These are phyloP conservation scores for Diutina pseudorugosa DNA, from an alignment of 1,139 yeast species.

Conservation along the genomic window DNA sequence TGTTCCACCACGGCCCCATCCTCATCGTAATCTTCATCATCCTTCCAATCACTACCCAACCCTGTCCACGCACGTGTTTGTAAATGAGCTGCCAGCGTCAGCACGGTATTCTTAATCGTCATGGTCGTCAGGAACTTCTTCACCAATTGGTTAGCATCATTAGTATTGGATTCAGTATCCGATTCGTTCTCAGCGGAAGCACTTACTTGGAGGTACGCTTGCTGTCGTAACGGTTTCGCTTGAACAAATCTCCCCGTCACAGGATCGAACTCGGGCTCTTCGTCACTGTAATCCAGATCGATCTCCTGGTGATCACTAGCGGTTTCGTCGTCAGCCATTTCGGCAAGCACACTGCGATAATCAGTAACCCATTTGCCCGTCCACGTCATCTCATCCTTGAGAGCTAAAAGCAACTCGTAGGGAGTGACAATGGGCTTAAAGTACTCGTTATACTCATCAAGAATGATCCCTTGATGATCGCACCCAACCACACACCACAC, in stretches of 20 bases:
- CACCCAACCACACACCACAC: slow-evolving; percentile 94
- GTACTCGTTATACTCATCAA: slow-evolving; percentile 68
- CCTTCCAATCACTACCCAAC: slow-evolving; percentile 66
- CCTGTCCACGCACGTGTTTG: slow-evolving; percentile 82
- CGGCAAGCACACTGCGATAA: slow-evolving; percentile 40
- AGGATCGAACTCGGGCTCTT: slow-evolving; percentile 78
- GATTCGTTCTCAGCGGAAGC: slow-evolving; percentile 18
- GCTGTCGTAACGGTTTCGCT: slow-evolving; percentile 62
- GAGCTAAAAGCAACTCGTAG: slow-evolving; percentile 73
- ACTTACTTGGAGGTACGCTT: slow-evolving; percentile 48
- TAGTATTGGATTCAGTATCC: slow-evolving; percentile 9
- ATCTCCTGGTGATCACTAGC: slow-evolving; percentile 10
- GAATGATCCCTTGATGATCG: slow-evolving; percentile 82
- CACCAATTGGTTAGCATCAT: slow-evolving; percentile 24
- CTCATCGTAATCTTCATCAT: slow-evolving; percentile 19
- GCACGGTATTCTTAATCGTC: slow-evolving; percentile 63
- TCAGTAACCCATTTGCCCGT: slow-evolving; percentile 89
- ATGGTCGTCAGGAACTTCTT: slow-evolving; percentile 49
- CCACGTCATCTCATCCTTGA: slow-evolving; percentile 69
- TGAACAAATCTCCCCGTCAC: slow-evolving; percentile 71
- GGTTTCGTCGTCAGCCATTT: slow-evolving; percentile 14
- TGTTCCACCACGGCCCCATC: slow-evolving; percentile 68
- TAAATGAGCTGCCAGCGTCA: slow-evolving; percentile 75
- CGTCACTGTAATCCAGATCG: slow-evolving; percentile 28
- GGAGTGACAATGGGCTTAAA: slow-evolving; percentile 91